A percentile compares a stretch with the other conserved stretches of the same genome.
phyloP scores from a whole-genome alignment of 2,329 filamentous ascomycete genomes.

The Falciphora oryzae region DNA sequence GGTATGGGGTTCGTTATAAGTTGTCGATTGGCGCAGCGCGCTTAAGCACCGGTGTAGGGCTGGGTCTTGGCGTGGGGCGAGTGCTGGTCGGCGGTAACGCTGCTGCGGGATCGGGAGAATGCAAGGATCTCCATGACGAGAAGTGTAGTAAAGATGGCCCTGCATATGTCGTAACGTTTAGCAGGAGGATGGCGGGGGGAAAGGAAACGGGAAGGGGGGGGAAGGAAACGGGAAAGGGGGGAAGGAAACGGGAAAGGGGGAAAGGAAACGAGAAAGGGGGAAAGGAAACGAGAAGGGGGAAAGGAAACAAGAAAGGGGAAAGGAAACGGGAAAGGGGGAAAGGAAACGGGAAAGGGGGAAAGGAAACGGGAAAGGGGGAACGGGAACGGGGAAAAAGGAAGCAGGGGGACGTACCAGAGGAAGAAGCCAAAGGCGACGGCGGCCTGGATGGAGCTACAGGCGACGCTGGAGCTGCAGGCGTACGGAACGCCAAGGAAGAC shows the following conservation, averaged over 20 bases:
- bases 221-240: neutral
- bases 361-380: neutral
- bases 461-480: conserved; percentile 44
- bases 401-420: conserved; percentile 39
- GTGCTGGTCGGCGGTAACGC: conserved; percentile 18
- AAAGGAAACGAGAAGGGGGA: too few relatives aligned
- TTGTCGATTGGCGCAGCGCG: too few relatives aligned
- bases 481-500: conserved; percentile 52
- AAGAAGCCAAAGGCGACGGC: conserved; percentile 62
- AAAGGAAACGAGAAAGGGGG: neutral
- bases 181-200: neutral
- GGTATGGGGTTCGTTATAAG: neutral
- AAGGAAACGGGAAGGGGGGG: too few relatives aligned
- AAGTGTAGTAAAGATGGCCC: conserved; percentile 44
- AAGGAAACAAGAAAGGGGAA: neutral
- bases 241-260: too few relatives aligned
- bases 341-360: neutral
- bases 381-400: neutral
- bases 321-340: too few relatives aligned
- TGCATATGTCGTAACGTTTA: conserved; percentile 15
- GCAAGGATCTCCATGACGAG: conserved; percentile 41
- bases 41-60: conserved; percentile 16
- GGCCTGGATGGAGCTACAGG: conserved; percentile 57
- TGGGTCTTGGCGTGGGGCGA: conserved; percentile 16
- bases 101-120: conserved; percentile 35